phyloP scores from a whole-genome alignment of 305 asterid genomes.

The Salvia sclarea region DNA sequence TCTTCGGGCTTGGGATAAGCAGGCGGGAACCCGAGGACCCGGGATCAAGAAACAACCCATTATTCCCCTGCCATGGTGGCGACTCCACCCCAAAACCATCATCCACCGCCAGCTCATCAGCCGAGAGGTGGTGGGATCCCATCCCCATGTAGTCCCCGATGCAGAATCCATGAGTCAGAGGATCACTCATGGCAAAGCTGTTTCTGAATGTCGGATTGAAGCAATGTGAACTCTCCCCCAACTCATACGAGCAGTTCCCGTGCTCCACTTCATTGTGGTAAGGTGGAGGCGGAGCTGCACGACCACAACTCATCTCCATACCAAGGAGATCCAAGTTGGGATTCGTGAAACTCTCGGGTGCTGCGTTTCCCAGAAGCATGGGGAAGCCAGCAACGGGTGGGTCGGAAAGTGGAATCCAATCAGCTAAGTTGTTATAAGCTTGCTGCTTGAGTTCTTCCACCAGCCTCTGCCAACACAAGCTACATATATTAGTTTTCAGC shows the following conservation, averaged over 20 bases:
- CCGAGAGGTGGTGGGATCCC: slow-evolving; percentile 36
- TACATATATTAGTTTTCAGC: slow-evolving; percentile 28
- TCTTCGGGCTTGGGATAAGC: slow-evolving; percentile 45
- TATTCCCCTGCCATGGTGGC: slow-evolving; percentile 49
- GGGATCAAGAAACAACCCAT: slow-evolving; percentile 42
- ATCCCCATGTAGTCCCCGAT: slow-evolving; percentile 31
- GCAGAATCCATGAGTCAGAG: slow-evolving; percentile 38
- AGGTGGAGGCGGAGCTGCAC: slow-evolving; percentile 36
- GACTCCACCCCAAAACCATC: slow-evolving; percentile 49
- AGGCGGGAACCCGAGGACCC: slow-evolving; percentile 48
- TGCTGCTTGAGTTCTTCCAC: slow-evolving; percentile 55
- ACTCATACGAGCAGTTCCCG: slow-evolving; percentile 37
- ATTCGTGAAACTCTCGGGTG: slow-evolving; percentile 34
- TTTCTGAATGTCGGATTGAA: slow-evolving; percentile 42
- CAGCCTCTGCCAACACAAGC: slow-evolving; percentile 46
- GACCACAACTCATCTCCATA: slow-evolving; percentile 36
- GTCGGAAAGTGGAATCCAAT: slow-evolving; percentile 47
- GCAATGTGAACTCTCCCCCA: slow-evolving; percentile 47
- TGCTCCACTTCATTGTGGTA: slow-evolving; percentile 35
- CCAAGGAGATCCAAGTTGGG: slow-evolving; percentile 42
- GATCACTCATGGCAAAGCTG: slow-evolving; percentile 42
- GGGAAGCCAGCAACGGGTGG: slow-evolving; percentile 40
- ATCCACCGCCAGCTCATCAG: slow-evolving; percentile 40
- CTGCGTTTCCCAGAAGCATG: slow-evolving; percentile 41
- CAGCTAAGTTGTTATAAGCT: slow-evolving; percentile 47